phyloP scores from a whole-genome alignment of 768 basidiomycete species.

The Gelatoporia subvermispora region DNA sequence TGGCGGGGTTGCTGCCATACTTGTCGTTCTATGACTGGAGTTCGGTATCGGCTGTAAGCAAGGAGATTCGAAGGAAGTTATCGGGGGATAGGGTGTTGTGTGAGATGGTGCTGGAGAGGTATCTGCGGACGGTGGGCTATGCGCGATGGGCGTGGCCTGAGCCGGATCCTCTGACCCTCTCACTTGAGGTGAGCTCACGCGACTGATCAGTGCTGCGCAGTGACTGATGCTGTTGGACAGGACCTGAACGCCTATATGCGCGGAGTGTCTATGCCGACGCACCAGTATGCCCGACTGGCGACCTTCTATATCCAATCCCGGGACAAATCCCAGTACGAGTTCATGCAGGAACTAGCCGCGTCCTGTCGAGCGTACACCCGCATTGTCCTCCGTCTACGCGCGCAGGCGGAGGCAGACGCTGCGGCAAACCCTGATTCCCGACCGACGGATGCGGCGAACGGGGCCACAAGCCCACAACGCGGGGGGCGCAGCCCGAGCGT shows the following conservation, averaged over 20 bases:
- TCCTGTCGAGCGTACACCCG: constrained; percentile 74
- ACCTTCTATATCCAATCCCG: constrained; percentile 51
- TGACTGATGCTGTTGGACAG: constrained; percentile 31
- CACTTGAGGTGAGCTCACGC: constrained; percentile 48
- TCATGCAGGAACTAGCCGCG: constrained; percentile 48
- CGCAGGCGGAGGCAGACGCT: constrained; percentile 67
- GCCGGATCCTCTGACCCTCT: constrained; percentile 57
- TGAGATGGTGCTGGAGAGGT: constrained; percentile 67
- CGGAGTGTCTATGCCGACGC: constrained; percentile 69
- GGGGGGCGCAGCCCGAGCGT: constrained; percentile 5
- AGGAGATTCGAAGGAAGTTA: constrained; percentile 44
- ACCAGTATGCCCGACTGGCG: constrained; percentile 65
- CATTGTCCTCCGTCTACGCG: constrained; percentile 72
- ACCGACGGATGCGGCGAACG: background rate
- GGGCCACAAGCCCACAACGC: constrained; percentile 7
- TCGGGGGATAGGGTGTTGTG: constrained; percentile 46
- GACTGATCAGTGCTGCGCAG: background rate
- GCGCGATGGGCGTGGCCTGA: constrained; percentile 50
- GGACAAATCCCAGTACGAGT: constrained; percentile 33
- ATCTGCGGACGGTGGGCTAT: constrained; percentile 70
- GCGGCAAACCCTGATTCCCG: constrained; percentile 43
- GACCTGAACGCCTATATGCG: constrained; percentile 79
- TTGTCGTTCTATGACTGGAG: constrained; percentile 75
- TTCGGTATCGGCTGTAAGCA: constrained; percentile 47
- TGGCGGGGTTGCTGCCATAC: constrained; percentile 51